Evolutionary conservation across 257 asterid species (phyloP), one percentile per base, ranked within the genome.

Genomic region (Knoxia roxburghii): DNA sequence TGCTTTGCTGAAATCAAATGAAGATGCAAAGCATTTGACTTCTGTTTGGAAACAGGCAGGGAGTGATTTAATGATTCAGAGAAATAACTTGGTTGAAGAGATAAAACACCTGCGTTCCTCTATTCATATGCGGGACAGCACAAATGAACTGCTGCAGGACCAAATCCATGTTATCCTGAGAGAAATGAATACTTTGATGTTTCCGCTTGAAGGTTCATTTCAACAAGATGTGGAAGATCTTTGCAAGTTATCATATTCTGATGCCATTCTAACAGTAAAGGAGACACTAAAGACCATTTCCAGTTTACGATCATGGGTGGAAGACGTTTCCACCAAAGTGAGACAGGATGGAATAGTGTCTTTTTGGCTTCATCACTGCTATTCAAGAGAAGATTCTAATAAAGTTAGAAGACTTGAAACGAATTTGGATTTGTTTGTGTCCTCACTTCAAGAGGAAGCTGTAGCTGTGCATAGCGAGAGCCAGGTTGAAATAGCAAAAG

Each of bases 11-110:
- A 57, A 74, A 69, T 86, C 81, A 72, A 88, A 86, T 78, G 76
- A 81, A 75, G 76, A 79, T 72, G 91, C 87, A 59, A 82, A 88
- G 61, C 64, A 57, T 35, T 52, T 75, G 72, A 79, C 76, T 41
- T 73, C 76, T 56, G 68, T 75, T 78, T 86, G 85, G 96, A 81
- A 80, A 73, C 80, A 79, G 68, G 78, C 82, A 41, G 86, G 83
- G 37, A 76, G 81, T 75, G 72, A 79, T 68, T 74, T 88, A 59
- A 67, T 71, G 81, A 69, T 72, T 46, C 86, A 84, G 78, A 84
- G 76, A 68, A 80, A 71, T 45, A 82, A 65, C 69, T 72, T 84
- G 82, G 75, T 72, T 66, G 81, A 79, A 81, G 84, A 82, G 80
- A 79, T 81, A 55, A 52, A 79, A 71, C 78, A 76, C 69, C 80